Conservation (phyloP, 2,329 filamentous ascomycete species). For the Neonectria ditissima region DNA sequence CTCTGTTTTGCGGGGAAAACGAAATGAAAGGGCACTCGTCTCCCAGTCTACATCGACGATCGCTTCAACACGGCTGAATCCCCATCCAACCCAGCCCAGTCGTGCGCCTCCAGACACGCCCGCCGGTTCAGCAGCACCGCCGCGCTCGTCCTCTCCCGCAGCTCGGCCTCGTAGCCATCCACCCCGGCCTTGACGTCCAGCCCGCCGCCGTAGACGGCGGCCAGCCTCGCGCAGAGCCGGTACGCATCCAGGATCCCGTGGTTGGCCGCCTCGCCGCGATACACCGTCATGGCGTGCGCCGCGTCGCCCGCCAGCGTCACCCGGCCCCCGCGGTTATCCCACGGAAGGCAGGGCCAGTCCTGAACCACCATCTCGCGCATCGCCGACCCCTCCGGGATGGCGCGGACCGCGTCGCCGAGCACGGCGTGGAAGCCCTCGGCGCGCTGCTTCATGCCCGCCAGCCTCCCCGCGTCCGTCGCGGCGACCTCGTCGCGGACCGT, state of each 20-base stretch:
- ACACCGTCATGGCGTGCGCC: constrained; percentile 71
- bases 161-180: constrained; percentile 47
- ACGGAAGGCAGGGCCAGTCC: constrained; percentile 53
- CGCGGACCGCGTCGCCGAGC: constrained; percentile 56
- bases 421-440: constrained; percentile 50
- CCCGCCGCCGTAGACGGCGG: constrained; percentile 28
- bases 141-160: constrained; percentile 44
- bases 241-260: constrained; percentile 56
- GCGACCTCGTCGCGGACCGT: constrained; percentile 50
- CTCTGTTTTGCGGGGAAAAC: neutral
- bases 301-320: constrained; percentile 65
- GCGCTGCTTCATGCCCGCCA: constrained; percentile 55
- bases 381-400: constrained; percentile 56
- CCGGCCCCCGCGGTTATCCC: constrained; percentile 57
- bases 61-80: constrained; percentile 48
- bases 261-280: constrained; percentile 54
- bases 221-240: constrained; percentile 44
- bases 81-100: constrained; percentile 47
- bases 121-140: constrained; percentile 49
- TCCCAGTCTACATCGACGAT: neutral
- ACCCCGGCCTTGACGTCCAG: constrained; percentile 33
- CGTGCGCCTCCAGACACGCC: constrained; percentile 50
- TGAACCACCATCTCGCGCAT: constrained; percentile 51
- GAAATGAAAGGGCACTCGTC: too few relatives aligned
- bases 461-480: constrained; percentile 44